These are phyloP conservation scores for Taphrina sp. DNA, from an alignment of 1,139 yeast genomes.

Conservation along the genomic window DNA sequence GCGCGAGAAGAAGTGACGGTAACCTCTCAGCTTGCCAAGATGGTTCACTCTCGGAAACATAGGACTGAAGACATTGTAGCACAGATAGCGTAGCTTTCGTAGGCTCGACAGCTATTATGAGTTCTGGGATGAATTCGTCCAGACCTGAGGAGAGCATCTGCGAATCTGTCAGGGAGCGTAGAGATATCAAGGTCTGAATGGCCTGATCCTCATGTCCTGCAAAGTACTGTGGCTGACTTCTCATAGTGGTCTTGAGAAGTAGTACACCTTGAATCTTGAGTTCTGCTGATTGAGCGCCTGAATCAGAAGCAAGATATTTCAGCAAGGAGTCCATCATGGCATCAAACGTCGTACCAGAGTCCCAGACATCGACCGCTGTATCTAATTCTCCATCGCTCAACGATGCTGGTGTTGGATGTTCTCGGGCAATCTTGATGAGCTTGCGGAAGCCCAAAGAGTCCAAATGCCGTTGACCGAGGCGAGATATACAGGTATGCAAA, in stretches of 20 bases:
- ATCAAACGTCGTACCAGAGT: slow-evolving; percentile 31
- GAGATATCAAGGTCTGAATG: slow-evolving; percentile 8
- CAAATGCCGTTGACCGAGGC: slow-evolving; percentile 19
- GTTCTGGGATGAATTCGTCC: slow-evolving; percentile 30
- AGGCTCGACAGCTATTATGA: slow-evolving; percentile 22
- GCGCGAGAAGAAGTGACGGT: slow-evolving; percentile 17
- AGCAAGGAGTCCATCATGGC: slow-evolving; percentile 8
- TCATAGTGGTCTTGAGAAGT: slow-evolving; percentile 21
- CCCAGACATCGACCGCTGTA: slow-evolving; percentile 29
- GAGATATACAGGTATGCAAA: slow-evolving; percentile 6
- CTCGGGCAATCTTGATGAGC: slow-evolving; percentile 30
- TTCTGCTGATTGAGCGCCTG: too few species aligned
- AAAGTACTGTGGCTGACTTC: slow-evolving; percentile 31
- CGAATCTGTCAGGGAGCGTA: slow-evolving; percentile 15
- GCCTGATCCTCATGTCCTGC: slow-evolving; percentile 26
- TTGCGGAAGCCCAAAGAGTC: slow-evolving; percentile 31
- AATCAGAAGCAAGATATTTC: neutral
- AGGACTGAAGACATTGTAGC: slow-evolving; percentile 26
- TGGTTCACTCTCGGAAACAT: slow-evolving; percentile 16
- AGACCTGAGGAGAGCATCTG: slow-evolving; percentile 27
- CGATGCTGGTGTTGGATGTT: slow-evolving; percentile 4
- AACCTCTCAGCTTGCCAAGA: slow-evolving; percentile 13
- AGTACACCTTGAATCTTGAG: slow-evolving; percentile 22
- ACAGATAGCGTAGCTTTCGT: slow-evolving; percentile 12
- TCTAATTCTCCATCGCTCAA: slow-evolving; percentile 1